Conservation (phyloP, 139 green algal genomes). For the Yamagishiella unicocca region DNA sequence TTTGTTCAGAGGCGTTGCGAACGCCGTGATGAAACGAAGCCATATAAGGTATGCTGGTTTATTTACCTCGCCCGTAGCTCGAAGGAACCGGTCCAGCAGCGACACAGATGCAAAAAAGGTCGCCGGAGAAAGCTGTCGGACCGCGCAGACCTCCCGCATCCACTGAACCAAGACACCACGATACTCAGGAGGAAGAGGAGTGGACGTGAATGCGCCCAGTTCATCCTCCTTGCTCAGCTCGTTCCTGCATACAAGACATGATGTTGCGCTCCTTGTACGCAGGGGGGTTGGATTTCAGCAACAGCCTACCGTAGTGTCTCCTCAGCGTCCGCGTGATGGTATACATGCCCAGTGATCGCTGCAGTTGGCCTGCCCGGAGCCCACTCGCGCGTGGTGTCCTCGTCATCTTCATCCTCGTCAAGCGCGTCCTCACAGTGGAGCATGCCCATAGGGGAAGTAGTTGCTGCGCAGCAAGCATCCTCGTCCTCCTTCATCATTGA, state of each 20-base stretch:
- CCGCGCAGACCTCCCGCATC: constrained; percentile 16
- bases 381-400: constrained; percentile 10
- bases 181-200: constrained; percentile 4
- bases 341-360: not conserved
- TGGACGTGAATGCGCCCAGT: not conserved
- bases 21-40: too few relatives aligned
- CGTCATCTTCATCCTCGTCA: not conserved
- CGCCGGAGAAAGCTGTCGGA: not conserved
- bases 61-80: constrained; percentile 8
- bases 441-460: not conserved
- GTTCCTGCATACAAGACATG: not conserved
- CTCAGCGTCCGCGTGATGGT: constrained; percentile 17
- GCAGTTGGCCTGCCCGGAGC: not conserved
- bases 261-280: too few relatives aligned
- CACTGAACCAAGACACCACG: not conserved
- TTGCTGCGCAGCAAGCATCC: not conserved
- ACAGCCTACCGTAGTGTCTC: not conserved
- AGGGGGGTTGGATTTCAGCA: too few relatives aligned
- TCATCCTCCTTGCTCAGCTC: constrained; percentile 19
- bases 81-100: constrained; percentile 24
- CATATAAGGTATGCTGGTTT: too few relatives aligned
- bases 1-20: too few relatives aligned
- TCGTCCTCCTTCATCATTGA: constrained; percentile 1
- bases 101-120: constrained; percentile 16
- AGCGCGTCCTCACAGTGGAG: not conserved